A percentile compares a stretch with the other conserved stretches of the same genome.
phyloP scores from a whole-genome alignment of 2,329 filamentous ascomycete genomes.

The Trichoderma pleuroti region DNA sequence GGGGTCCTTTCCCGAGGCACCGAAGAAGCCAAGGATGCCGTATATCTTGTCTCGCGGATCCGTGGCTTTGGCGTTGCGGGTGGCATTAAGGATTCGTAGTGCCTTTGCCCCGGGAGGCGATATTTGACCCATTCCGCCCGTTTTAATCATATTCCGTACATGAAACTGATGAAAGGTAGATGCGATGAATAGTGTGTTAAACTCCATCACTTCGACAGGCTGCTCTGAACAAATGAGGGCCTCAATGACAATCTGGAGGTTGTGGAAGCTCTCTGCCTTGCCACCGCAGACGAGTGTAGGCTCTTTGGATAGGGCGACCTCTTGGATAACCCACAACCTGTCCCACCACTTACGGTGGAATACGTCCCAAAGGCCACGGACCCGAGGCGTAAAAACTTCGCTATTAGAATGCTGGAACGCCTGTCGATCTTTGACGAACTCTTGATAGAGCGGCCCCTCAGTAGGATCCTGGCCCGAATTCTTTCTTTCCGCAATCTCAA shows the following conservation, averaged over 20 bases:
- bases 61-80: neutral
- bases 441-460: neutral
- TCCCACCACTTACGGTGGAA: conserved; percentile 9
- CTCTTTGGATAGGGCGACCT: neutral
- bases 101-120: neutral
- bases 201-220: neutral
- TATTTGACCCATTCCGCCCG: neutral
- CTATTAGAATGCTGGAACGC: neutral
- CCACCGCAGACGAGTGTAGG: neutral
- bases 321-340: conserved; percentile 11
- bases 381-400: neutral
- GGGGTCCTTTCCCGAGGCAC: neutral
- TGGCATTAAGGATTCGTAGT: neutral
- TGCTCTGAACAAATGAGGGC: neutral
- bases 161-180: conserved; percentile 6
- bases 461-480: neutral
- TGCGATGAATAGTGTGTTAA: neutral
- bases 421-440: neutral
- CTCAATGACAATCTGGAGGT: conserved; percentile 5
- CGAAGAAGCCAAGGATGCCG: conserved; percentile 12
- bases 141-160: neutral
- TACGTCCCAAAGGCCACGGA: conserved; percentile 6
- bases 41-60: conserved; percentile 16
- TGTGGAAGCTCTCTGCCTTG: neutral
- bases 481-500: neutral